Base-by-base conservation (phyloP, 179 eudicot species). In the Sideroxylon spinosum region DNA sequence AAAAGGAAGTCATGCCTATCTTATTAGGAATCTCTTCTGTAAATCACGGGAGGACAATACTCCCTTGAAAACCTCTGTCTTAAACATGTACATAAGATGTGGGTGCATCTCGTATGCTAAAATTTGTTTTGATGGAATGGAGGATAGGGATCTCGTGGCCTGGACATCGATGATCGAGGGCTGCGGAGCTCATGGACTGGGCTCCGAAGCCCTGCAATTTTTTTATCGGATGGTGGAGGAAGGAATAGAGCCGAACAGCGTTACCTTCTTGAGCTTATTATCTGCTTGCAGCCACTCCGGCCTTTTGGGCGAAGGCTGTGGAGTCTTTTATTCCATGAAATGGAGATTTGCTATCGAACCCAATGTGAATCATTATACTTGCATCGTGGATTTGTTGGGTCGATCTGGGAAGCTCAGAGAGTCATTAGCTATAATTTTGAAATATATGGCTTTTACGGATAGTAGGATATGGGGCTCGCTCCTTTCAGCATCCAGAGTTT, bases 161-260 rank as follows among this genome's bases (percentile, higher is more conserved):
- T 91, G 88, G 90, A 84, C 91, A 56, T 87, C 90, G 13, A 82
- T 88, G 86, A 83, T 91, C 63, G 89, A 88, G 22, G 90, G 86
- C 32, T 82, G 62, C 76, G 90, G 83, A 80, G 52, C 62, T 17
- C 83, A 88, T 26, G 81, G 78, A 17, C 80, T 86, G 67, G 85
- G 80, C 76, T 28, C 22, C 2, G 75, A 83, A 65, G 83, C 84
- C 7, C 32, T 86, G 7, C 68, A 80, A 67, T 69, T 22, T 37
- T 87, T 88, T 75, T 57, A 60, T 44, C 83, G 71, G 37, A 90
- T 91, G 96, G 55, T 82, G 56, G 73, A 78, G 23, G 82, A 86
- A 79, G 92, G 86, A 70, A 44, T 88, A 1, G 74, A 79, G 56
- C 91, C 92, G 4, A 89, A 88, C 68, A 32, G 82, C 62, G 71